These are phyloP conservation scores for Huntiella bhutanensis DNA, from an alignment of 2,329 filamentous ascomycete genomes.

Conservation along the genomic window DNA sequence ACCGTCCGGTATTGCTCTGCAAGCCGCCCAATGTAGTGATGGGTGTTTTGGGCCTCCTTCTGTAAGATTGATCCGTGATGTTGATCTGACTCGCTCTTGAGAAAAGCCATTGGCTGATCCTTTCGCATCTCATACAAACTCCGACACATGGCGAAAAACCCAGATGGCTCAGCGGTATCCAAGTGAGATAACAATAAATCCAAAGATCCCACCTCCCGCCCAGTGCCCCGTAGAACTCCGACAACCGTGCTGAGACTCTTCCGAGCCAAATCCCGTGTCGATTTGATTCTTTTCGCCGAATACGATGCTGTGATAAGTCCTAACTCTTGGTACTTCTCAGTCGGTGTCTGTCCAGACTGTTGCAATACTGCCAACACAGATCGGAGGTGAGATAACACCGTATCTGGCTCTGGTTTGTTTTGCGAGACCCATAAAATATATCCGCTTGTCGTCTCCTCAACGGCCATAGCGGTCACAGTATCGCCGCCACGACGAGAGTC, in stretches of 20 bases:
- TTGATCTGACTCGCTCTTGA: neutral
- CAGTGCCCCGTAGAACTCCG: neutral
- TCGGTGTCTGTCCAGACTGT: neutral
- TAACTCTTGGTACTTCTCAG: neutral
- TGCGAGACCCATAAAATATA: conserved; percentile 26
- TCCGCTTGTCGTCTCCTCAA: conserved; percentile 19
- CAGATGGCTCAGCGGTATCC: neutral
- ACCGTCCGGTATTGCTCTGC: conserved; percentile 1
- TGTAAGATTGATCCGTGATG: neutral
- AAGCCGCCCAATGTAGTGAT: conserved; percentile 4
- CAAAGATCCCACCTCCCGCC: too few relatives aligned
- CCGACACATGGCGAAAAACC: neutral
- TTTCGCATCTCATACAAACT: neutral
- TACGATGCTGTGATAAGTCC: neutral
- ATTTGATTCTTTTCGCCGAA: neutral
- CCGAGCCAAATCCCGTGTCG: neutral
- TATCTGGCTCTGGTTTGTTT: conserved; percentile 16
- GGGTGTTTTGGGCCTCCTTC: neutral
- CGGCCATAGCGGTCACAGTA: conserved; percentile 25
- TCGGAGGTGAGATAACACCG: neutral
- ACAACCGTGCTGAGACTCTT: neutral
- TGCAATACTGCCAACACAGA: neutral
- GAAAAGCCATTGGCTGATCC: neutral
- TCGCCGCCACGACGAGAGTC: conserved; percentile 27
- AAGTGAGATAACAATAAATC: too few relatives aligned